Conservation (phyloP, 2,329 filamentous ascomycete genomes). For the Monosporascus sp. region DNA sequence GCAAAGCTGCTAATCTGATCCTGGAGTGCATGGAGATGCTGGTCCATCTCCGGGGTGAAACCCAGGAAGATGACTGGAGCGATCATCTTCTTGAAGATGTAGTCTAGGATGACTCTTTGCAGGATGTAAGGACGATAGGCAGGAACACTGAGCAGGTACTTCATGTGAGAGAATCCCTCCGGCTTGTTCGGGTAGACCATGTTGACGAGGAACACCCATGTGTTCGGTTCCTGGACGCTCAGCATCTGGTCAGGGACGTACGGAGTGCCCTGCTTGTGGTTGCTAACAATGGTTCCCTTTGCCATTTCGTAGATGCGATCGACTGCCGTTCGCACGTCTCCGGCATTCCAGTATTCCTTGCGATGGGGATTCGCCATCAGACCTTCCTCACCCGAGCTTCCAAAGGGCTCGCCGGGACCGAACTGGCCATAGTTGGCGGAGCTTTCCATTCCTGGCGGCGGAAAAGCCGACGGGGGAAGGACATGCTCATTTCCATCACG, state of each 20-base stretch:
- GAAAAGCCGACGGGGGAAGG: too few species aligned
- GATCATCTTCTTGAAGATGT: conserved; percentile 24
- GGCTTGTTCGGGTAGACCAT: conserved; percentile 15
- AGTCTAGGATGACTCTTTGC: conserved; percentile 24
- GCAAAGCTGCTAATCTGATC: conserved; percentile 14
- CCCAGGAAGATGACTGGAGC: conserved; percentile 24
- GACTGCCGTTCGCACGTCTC: conserved; percentile 19
- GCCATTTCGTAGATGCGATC: conserved; percentile 21
- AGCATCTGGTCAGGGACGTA: conserved; percentile 13
- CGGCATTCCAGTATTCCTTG: conserved; percentile 18
- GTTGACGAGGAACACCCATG: conserved; percentile 22
- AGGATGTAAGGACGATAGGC: conserved; percentile 21
- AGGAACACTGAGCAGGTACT: conserved; percentile 15
- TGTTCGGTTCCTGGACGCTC: conserved; percentile 13
- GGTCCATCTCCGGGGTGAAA: conserved; percentile 19
- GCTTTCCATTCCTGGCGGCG: neutral
- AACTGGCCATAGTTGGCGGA: too few species aligned
- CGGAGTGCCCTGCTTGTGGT: conserved; percentile 12
- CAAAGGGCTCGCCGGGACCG: neutral
- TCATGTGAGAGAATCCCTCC: conserved; percentile 19
- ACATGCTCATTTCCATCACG: too few species aligned
- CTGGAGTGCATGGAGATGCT: conserved; percentile 23
- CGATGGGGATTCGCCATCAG: conserved; percentile 11
- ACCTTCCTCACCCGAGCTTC: neutral
- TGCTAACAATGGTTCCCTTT: conserved; percentile 24